Evolutionary conservation across 2,329 filamentous ascomycete species (phyloP), one percentile per base, ranked within the genome.

Genomic region (Aspergillus fumigatus): DNA sequence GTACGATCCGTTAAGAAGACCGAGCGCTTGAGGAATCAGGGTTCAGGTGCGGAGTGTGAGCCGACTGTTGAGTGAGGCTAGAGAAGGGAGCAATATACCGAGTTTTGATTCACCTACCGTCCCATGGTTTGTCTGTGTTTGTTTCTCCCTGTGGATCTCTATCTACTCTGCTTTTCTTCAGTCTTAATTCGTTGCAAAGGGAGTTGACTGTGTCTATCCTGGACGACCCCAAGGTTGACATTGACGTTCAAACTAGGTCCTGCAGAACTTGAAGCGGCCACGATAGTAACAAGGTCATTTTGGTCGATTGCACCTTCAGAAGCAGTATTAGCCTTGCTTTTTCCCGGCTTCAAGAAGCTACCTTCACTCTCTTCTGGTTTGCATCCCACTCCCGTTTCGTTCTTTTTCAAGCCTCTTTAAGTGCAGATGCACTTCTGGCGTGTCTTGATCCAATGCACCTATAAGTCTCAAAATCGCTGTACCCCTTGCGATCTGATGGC

Each of bases 391-490:
- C 79, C 60, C 80, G 84, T 73, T 82, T 85, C 69, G 66, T 50
- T 81, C 78, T 1, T 65, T 61, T 69, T 87, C 84, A 26, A 86
- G 56, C 53, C 75, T 77, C 50, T 65, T 58, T 17, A 87, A 73
- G 49, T 78, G 67, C 0, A 67, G 49, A 0, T 84, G 84, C 3
- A 87, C 77, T 0, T 70, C 67, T 4, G 88, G 66, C 2, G 70
- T 71, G 1, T 76, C 77, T 2, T 69, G 70, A 38, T 79, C 81
- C 57, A 86, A 65, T 7, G 83, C 83, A 59, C 84, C 80, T n/a
- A 81, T 76, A 17, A 88, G 70, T 2, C 84, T 74, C 73, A 84
- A 80, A 55, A 84, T 82, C 9, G 84, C 84, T 0, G 79, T 78
- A 23, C 81, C 78, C 78, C 70, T 87, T 87, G 48, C 78, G 77